These are phyloP conservation scores for Phytophthora pisi DNA, from an alignment of 352 stramenopile genomes.

Conservation along the genomic window DNA sequence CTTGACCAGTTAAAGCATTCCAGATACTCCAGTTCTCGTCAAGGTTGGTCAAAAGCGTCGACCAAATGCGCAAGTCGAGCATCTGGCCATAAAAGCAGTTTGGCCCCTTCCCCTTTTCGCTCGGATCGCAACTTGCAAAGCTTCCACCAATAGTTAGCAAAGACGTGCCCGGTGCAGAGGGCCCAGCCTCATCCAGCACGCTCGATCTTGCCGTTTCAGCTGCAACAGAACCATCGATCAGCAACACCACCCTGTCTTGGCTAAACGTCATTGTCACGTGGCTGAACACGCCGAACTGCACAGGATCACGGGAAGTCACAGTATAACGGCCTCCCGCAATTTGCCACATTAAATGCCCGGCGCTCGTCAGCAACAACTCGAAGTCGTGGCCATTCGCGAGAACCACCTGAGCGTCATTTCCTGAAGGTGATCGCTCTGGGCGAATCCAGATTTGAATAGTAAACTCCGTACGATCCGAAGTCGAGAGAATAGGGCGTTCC, in stretches of 20 bases:
- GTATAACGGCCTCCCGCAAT: slow-evolving; percentile 46
- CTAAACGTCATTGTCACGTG: slow-evolving; percentile 68
- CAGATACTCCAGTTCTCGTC: slow-evolving; percentile 39
- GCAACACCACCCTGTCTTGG: slow-evolving; percentile 41
- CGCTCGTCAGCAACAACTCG: slow-evolving; percentile 45
- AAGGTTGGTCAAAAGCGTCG: slow-evolving; percentile 35
- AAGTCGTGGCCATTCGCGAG: slow-evolving; percentile 72
- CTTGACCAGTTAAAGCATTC: slow-evolving; percentile 41
- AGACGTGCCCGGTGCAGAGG: slow-evolving; percentile 34
- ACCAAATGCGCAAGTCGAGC: slow-evolving; percentile 78
- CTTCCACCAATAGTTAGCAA: slow-evolving; percentile 59
- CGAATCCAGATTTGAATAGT: slow-evolving; percentile 77
- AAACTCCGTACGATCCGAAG: slow-evolving; percentile 56
- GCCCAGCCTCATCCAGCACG: slow-evolving; percentile 28
- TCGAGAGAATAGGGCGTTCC: slow-evolving; percentile 66
- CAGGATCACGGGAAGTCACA: slow-evolving; percentile 40
- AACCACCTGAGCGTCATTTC: slow-evolving; percentile 48
- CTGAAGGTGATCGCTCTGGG: slow-evolving; percentile 25
- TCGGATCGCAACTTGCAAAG: slow-evolving; percentile 40
- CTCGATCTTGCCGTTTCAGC: slow-evolving; percentile 37
- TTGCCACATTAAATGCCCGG: slow-evolving; percentile 58
- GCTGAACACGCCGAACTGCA: slow-evolving; percentile 59
- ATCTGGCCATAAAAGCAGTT: slow-evolving; percentile 69
- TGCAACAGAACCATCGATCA: slow-evolving; percentile 52
- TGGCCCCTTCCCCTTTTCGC: slow-evolving; percentile 26